Percentiles rank a stretch among this genome's conserved stretches.
phyloP scores from a whole-genome alignment of 2,329 filamentous ascomycete species.

The Sphaerostilbella broomeana region DNA sequence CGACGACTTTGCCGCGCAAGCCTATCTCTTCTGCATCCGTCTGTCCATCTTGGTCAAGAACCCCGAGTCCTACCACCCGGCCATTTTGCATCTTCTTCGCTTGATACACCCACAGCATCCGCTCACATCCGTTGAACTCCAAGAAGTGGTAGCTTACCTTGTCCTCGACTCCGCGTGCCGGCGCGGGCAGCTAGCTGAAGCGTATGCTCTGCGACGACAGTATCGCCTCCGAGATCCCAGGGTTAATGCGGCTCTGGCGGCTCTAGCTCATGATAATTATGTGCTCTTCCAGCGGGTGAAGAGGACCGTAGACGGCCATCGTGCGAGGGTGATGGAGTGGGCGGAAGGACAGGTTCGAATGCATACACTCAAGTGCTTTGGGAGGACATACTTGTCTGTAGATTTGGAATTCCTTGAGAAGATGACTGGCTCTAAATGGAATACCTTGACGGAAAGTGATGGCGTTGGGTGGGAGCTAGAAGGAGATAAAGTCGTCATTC shows the following conservation, averaged over 20 bases:
- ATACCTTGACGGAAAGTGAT: slow-evolving; percentile 57
- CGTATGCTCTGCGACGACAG: slow-evolving; percentile 57
- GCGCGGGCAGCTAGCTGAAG: slow-evolving; percentile 65
- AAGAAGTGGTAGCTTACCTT: slow-evolving; percentile 73
- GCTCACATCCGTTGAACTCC: slow-evolving; percentile 64
- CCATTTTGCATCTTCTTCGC: slow-evolving; percentile 71
- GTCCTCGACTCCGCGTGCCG: slow-evolving; percentile 87
- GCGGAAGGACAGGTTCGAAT: slow-evolving; percentile 66
- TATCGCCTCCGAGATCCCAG: slow-evolving; percentile 60
- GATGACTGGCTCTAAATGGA: slow-evolving; percentile 64
- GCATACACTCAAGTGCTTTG: slow-evolving; percentile 81
- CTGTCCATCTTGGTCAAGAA: slow-evolving; percentile 74
- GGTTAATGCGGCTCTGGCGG: slow-evolving; percentile 60
- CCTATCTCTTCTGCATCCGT: slow-evolving; percentile 86
- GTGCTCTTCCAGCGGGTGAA: slow-evolving; percentile 67
- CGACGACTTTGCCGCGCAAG: slow-evolving; percentile 78
- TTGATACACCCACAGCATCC: slow-evolving; percentile 61
- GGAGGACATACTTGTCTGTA: slow-evolving; percentile 70
- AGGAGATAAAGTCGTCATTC: slow-evolving; percentile 67
- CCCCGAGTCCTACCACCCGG: slow-evolving; percentile 84
- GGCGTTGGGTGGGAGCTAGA: slow-evolving; percentile 82
- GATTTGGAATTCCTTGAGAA: slow-evolving; percentile 63
- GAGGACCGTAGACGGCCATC: slow-evolving; percentile 70
- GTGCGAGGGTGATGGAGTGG: slow-evolving; percentile 72
- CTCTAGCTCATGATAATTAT: slow-evolving; percentile 78